Percentiles rank a stretch among this genome's conserved stretches.
phyloP scores from a whole-genome alignment of 2,329 filamentous ascomycete genomes.

The Westerdykella sp. region DNA sequence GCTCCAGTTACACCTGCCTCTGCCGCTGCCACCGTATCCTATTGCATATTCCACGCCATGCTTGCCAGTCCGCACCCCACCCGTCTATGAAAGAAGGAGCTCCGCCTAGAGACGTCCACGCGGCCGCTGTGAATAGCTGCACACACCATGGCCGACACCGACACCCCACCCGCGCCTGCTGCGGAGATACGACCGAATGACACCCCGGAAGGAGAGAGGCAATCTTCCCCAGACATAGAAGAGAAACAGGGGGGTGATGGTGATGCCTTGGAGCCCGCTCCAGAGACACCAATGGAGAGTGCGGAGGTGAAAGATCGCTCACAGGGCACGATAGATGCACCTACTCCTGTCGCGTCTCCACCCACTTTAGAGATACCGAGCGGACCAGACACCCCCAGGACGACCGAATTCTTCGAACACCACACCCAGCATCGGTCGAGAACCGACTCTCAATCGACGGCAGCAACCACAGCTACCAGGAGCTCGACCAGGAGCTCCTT shows the following conservation, averaged over 20 bases:
- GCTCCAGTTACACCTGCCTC: constrained; percentile 3
- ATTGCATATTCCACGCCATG: constrained; percentile 18
- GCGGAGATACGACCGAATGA: constrained; percentile 10
- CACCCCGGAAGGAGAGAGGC: constrained; percentile 8
- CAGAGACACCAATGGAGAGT: constrained; percentile 5
- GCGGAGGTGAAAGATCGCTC: constrained; percentile 8
- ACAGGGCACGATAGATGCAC: constrained; percentile 13
- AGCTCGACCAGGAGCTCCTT: constrained; percentile 78
- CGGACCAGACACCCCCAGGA: constrained; percentile 23
- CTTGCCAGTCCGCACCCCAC: constrained; percentile 15
- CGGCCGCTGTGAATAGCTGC: constrained; percentile 9
- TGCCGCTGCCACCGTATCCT: background rate
- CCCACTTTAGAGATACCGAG: constrained; percentile 23
- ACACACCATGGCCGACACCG: constrained; percentile 32
- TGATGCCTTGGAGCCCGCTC: constrained; percentile 14
- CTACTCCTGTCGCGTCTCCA: constrained; percentile 13
- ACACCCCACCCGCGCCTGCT: constrained; percentile 10
- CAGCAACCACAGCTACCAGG: constrained; percentile 43
- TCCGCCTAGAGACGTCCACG: constrained; percentile 10
- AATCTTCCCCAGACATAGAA: constrained; percentile 8
- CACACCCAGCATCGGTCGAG: constrained; percentile 39
- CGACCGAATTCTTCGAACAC: constrained; percentile 31
- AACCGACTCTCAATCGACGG: constrained; percentile 56
- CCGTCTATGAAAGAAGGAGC: constrained; percentile 14
- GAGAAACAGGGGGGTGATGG: constrained; percentile 16